A percentile compares a stretch with the other conserved stretches of the same genome.
phyloP scores from a whole-genome alignment of 139 green algal species.

The Chlamydomonas sp. region DNA sequence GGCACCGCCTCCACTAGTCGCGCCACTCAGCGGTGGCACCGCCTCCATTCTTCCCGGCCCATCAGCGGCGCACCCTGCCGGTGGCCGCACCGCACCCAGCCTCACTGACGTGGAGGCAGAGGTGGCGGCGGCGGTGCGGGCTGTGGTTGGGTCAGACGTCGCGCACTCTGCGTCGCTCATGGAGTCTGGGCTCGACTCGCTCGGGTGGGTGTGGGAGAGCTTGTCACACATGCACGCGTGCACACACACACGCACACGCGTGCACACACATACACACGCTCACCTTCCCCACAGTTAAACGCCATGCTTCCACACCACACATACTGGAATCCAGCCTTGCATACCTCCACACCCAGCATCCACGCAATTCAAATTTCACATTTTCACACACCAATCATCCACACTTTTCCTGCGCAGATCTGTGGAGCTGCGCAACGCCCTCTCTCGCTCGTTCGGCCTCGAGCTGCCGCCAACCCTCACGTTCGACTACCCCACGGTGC shows the following conservation, averaged over 20 bases:
- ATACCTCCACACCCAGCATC: too few relatives aligned
- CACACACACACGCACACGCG: neutral
- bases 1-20: too few relatives aligned
- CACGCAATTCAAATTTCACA: too few relatives aligned
- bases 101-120: slow-evolving; percentile 1
- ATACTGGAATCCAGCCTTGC: too few relatives aligned
- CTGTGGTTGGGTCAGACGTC: slow-evolving; percentile 38
- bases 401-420: too few relatives aligned
- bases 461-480: slow-evolving; percentile 68
- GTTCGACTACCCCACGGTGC: slow-evolving; percentile 72
- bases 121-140: slow-evolving; percentile 25
- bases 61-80: neutral
- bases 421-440: slow-evolving; percentile 64
- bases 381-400: too few relatives aligned
- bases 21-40: too few relatives aligned
- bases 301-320: too few relatives aligned
- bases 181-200: slow-evolving; percentile 63
- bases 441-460: slow-evolving; percentile 44
- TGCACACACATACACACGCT: too few relatives aligned
- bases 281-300: too few relatives aligned
- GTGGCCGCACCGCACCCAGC: neutral
- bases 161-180: slow-evolving; percentile 47
- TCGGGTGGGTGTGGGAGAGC: slow-evolving; percentile 48
- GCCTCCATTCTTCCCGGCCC: too few relatives aligned
- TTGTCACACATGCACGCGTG: too few relatives aligned